A percentile compares a stretch with the other conserved stretches of the same genome.
Conservation (phyloP, 257 asterid species). For the Cruciata laevipes region DNA sequence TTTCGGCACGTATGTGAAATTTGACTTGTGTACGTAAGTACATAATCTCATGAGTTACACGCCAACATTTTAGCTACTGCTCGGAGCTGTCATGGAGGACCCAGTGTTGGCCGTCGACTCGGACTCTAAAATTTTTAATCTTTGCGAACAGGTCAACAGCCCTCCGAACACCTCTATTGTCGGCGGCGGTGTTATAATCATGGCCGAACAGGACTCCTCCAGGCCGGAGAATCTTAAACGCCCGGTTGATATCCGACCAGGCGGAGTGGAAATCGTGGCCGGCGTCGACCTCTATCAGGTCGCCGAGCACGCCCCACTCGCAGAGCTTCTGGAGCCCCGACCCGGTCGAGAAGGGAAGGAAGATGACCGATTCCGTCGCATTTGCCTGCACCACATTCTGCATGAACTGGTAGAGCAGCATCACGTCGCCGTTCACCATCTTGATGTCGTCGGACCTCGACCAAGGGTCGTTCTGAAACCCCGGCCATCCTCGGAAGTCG, state of each 20-base stretch:
- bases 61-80: neutral
- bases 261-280: slow-evolving; percentile 74
- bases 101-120: slow-evolving; percentile 58
- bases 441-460: slow-evolving; percentile 36
- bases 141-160: slow-evolving; percentile 56
- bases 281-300: slow-evolving; percentile 59
- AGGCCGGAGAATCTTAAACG: slow-evolving; percentile 39
- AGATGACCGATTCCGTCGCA: slow-evolving; percentile 27
- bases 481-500: slow-evolving; percentile 77
- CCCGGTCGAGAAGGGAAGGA: slow-evolving; percentile 50
- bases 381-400: slow-evolving; percentile 40
- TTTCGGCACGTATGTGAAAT: too few relatives aligned
- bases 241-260: slow-evolving; percentile 56
- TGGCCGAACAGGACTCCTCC: slow-evolving; percentile 64
- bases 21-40: neutral
- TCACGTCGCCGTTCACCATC: slow-evolving; percentile 51
- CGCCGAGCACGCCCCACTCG: slow-evolving; percentile 62
- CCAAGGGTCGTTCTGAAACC: slow-evolving; percentile 28
- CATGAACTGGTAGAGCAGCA: slow-evolving; percentile 60
- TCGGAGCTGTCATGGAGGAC: slow-evolving; percentile 15
- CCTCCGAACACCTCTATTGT: slow-evolving; percentile 43
- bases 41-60: too few relatives aligned
- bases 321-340: slow-evolving; percentile 53
- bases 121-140: slow-evolving; percentile 27
- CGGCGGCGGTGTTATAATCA: slow-evolving; percentile 32